Evolutionary conservation across 148 eudicot genomes (phyloP).

Genomic region (Rhododendron henanense): DNA sequence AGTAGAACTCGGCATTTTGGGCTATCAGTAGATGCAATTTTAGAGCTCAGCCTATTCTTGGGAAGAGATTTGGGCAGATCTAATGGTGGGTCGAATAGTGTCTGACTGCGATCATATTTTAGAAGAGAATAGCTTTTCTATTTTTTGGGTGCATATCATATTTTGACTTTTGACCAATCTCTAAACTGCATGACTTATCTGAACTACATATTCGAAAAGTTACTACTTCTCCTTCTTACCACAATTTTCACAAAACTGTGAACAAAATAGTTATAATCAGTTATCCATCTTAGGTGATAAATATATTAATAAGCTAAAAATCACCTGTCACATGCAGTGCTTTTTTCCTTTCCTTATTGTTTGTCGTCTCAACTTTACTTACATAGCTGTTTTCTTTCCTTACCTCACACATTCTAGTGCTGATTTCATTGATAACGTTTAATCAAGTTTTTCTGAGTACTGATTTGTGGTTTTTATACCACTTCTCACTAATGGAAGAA

Average conservation of each 20-base stretch:
- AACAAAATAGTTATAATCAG: background rate
- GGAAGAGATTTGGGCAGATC: too few species aligned
- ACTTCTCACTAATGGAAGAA: slow-evolving; percentile 23
- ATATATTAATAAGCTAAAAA: slow-evolving; percentile 5
- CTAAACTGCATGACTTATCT: too few species aligned
- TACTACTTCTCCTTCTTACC: too few species aligned
- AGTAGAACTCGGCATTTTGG: too few species aligned
- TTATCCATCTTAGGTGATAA: background rate
- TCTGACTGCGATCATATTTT: too few species aligned
- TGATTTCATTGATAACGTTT: slow-evolving; percentile 15
- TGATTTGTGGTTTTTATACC: slow-evolving; percentile 26
- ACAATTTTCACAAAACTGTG: background rate
- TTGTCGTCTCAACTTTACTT: slow-evolving; percentile 1
- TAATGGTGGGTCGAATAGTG: too few species aligned
- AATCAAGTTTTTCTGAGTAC: slow-evolving; percentile 7
- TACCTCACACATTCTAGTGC: slow-evolving; percentile 19
- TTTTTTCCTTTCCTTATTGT: background rate
- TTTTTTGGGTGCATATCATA: too few species aligned
- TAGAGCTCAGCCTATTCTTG: too few species aligned
- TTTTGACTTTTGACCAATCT: too few species aligned
- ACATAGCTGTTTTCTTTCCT: slow-evolving; percentile 10
- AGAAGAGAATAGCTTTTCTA: too few species aligned
- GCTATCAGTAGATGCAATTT: too few species aligned
- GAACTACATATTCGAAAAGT: too few species aligned
- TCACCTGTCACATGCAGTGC: background rate